A percentile compares a stretch with the other conserved stretches of the same genome.
Evolutionary conservation across 129 eudicot species (phyloP).

Genomic region (Flaveria robusta): DNA sequence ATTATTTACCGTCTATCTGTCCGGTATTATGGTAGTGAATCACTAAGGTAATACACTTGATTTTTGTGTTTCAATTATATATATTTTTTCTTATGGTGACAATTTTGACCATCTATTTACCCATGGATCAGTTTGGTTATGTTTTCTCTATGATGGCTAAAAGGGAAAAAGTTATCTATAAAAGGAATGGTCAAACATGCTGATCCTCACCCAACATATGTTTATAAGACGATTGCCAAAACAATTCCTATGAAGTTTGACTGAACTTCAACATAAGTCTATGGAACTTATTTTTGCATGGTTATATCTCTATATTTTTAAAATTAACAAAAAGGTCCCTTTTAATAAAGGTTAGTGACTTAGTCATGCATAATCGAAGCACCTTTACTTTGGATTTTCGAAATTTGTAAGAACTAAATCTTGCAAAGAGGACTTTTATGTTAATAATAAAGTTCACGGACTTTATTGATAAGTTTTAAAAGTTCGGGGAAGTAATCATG

Average conservation of each 20-base stretch:
- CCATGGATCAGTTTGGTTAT: neutral
- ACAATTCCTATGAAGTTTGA: neutral
- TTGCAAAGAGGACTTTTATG: neutral
- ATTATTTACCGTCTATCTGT: conserved; percentile 48
- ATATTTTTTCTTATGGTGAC: neutral
- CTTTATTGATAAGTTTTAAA: neutral
- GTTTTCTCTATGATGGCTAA: neutral
- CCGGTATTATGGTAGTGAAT: conserved; percentile 54
- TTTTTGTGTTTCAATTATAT: neutral
- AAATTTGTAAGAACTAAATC: neutral
- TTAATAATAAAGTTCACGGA: neutral
- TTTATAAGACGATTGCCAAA: neutral
- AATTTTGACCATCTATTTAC: neutral
- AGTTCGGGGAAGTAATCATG: neutral
- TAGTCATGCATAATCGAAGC: neutral
- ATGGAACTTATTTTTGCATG: neutral
- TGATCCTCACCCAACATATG: neutral
- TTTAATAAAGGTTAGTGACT: neutral
- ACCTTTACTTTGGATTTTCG: neutral
- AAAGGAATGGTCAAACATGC: neutral
- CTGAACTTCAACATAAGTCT: neutral
- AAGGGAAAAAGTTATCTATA: neutral
- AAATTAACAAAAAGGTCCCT: neutral
- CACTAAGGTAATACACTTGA: conserved; percentile 54
- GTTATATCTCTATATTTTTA: neutral